Conservation (phyloP, 1,284 basidiomycete genomes). For the Ceratobasidium theobromae region DNA sequence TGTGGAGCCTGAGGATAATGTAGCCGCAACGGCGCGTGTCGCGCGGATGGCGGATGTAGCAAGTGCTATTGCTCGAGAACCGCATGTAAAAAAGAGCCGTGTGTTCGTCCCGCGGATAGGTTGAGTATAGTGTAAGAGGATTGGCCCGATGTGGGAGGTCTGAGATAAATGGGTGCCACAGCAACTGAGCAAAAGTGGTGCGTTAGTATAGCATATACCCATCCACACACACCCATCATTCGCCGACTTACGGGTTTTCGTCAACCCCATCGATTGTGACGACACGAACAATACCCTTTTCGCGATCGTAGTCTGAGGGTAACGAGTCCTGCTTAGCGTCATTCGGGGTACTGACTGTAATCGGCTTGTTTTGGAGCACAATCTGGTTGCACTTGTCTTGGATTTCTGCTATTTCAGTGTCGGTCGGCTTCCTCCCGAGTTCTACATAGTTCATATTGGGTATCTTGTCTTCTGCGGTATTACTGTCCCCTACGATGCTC, state of each 20-base stretch:
- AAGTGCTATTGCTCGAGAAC: not conserved
- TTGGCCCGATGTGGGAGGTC: constrained; percentile 20
- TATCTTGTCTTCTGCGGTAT: not conserved
- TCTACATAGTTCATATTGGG: constrained; percentile 24
- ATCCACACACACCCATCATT: not conserved
- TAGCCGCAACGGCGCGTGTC: constrained; percentile 7
- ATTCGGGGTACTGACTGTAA: constrained; percentile 5
- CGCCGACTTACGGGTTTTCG: constrained; percentile 27
- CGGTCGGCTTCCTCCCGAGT: constrained; percentile 26
- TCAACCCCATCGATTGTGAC: constrained; percentile 32
- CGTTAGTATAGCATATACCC: not conserved
- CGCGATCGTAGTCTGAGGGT: constrained; percentile 25
- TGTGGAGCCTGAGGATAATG: constrained; percentile 5
- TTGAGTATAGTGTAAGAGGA: constrained; percentile 28
- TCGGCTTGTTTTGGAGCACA: constrained; percentile 5
- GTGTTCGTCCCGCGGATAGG: constrained; percentile 31
- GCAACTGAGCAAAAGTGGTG: not conserved
- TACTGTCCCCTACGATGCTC: not conserved
- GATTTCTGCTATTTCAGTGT: constrained; percentile 24
- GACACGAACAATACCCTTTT: constrained; percentile 30
- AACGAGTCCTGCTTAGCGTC: constrained; percentile 23
- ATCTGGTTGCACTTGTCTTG: constrained; percentile 29
- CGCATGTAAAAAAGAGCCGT: constrained; percentile 19
- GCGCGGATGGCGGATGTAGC: constrained; percentile 5
- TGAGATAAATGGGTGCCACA: constrained; percentile 33